Evolutionary conservation across 2,329 filamentous ascomycete species (phyloP), one percentile per base, ranked within the genome.

Genomic region (Pyrenochaeta sp.): DNA sequence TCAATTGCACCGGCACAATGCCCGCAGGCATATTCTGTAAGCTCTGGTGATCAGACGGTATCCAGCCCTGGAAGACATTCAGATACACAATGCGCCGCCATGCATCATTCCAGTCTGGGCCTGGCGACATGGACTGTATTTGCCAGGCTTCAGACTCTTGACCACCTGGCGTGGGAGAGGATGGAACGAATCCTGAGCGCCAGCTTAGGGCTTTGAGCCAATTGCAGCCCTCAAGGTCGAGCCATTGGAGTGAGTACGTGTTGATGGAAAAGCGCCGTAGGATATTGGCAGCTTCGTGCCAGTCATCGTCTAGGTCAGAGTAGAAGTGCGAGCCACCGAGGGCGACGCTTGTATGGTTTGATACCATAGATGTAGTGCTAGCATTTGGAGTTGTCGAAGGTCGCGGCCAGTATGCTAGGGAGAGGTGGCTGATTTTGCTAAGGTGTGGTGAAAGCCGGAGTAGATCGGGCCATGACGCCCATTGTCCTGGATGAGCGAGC

Each of bases 221-320:
- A 18, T 77, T 74, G 62, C 86, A 88, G 7, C 85, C 85, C 66
- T 87, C 83, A 1, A 88, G 73, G 61, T 88, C 86, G 1, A 88
- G 77, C 84, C 84, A 87, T 61, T 82, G 79, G 2, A 88, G 75
- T 39, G 83, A 84, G 60, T 87, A 84, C 0, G 85, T 83, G 37
- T 79, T 78, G 40, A 78, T 74, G 21, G 82, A 84, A 1, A 88
- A 75, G 20, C 81, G 81, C 5, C 83, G 81, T 1, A 88, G 75
- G 17, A 87, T 79, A 15, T 79, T 79, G 1, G 83, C 79, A 1
- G 84, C 81, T 67, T 87, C 84, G 32, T 79, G 77, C 77, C 81
- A 82, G 66, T 87, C 81, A 46, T 83, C 76, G 49, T 86, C 83
- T 27, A 79, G 70, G 2, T 76, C 75, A 7, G 81, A 81, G 70